Base-by-base conservation (phyloP, 1,284 basidiomycete species). In the Stygiomarasmius scandens region DNA sequence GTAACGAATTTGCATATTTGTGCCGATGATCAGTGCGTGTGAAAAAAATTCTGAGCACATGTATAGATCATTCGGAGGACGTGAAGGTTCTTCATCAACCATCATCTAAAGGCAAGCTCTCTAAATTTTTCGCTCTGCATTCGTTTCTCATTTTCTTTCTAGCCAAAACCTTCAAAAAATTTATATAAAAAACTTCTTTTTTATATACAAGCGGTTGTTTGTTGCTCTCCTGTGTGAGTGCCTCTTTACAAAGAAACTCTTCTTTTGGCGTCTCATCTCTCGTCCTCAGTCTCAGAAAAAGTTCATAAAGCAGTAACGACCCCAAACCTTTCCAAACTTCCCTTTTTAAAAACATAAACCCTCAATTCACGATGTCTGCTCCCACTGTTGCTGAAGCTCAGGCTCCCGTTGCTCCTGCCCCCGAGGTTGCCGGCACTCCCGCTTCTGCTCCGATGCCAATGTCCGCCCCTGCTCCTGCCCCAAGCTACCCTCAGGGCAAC, bases 261-360 rank as follows among this genome's bases (percentile, higher is more conserved):
- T 56, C 34, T 60, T 67, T 66, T 64, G 62, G 55, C 55, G 59
- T 61, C 55, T 61, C 48, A 56, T 61, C 56, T 11, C n/a, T 23
- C 2, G 22, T 34, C 49, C 55, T 51, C 69, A 84, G 80, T 83
- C 77, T 73, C 77, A 87, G 83, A 90, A 89, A 87, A 90, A 89
- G 79, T 79, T 74, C 79, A 84, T 80, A 89, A 89, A 90, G 85
- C 87, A 90, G 89, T 91, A 91, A 91, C 89, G 89, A 90, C 86
- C 84, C 71, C 75, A 65, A 70, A 75, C 73, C 29, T 22, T 51
- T 16, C 44, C 55, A 63, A 61, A 71, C 69, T 67, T 55, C 59
- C 68, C 66, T 61, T 60, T 60, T 61, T 60, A 70, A 65, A 69
- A 63, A 52, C 63, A 61, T 64, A 69, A 71, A 71, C 65, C 67